Evolutionary conservation across 1,284 basidiomycete species (phyloP).

Genomic region (Pseudozyma hubeiensis): DNA sequence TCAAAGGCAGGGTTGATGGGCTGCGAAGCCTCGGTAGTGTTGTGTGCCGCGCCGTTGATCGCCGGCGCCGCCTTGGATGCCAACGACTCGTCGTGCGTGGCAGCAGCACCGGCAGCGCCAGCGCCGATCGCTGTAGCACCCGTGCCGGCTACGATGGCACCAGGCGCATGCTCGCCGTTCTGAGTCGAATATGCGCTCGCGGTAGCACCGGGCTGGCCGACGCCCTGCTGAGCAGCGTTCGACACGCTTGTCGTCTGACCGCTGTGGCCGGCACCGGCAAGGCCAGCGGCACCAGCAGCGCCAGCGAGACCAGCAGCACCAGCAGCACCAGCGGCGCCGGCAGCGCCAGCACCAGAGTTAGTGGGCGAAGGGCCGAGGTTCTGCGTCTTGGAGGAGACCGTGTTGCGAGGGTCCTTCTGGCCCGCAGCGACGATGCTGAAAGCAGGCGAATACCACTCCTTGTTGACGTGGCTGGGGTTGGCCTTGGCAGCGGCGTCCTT

Average conservation of each 20-base stretch:
- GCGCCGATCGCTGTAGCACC: constrained; percentile 33
- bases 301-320: constrained; percentile 10
- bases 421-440: constrained; percentile 68
- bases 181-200: constrained; percentile 38
- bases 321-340: constrained; percentile 13
- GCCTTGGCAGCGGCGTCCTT: constrained; percentile 72
- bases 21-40: constrained; percentile 19
- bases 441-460: constrained; percentile 79
- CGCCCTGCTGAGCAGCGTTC: constrained; percentile 31
- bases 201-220: constrained; percentile 34
- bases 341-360: constrained; percentile 18
- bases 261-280: constrained; percentile 7
- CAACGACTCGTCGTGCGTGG: constrained; percentile 23
- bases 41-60: constrained; percentile 49
- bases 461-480: constrained; percentile 66
- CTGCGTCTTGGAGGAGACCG: constrained; percentile 38
- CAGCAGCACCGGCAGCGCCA: constrained; percentile 3
- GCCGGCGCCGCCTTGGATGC: constrained; percentile 40
- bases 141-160: constrained; percentile 39
- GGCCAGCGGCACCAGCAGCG: constrained; percentile 15
- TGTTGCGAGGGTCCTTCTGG: constrained; percentile 53
- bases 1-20: constrained; percentile 48
- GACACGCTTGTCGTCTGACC: constrained; percentile 20
- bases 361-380: constrained; percentile 47
- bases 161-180: constrained; percentile 34